A percentile compares a stretch with the other conserved stretches of the same genome.
Evolutionary conservation across 78 protist species (phyloP).

Genomic region (Chrysochromulina tobinii): DNA sequence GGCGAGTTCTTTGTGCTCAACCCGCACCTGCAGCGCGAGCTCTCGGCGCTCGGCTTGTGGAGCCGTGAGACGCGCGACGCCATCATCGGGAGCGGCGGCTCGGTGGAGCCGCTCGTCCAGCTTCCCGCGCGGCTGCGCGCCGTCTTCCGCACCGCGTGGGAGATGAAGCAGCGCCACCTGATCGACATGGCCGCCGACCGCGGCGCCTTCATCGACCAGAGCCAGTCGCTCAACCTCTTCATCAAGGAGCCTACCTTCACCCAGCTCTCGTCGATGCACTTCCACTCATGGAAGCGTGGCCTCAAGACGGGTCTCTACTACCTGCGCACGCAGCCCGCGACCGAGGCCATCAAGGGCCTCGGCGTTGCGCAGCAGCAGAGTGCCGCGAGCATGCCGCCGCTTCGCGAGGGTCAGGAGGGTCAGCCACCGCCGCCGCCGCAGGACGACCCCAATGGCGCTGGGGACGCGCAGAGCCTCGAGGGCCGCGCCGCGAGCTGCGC

Average conservation of each 20-base stretch:
- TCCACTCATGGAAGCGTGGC: constrained; percentile 95
- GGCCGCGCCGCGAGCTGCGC: no score
- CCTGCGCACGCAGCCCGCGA: constrained; percentile 90
- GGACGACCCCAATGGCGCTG: no score
- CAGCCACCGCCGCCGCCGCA: no score
- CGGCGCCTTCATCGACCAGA: constrained; percentile 94
- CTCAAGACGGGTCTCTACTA: constrained; percentile 98
- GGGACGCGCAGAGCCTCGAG: no score
- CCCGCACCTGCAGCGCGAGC: constrained; percentile 90
- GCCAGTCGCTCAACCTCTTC: constrained; percentile 72
- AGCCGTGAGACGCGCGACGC: constrained; percentile 53
- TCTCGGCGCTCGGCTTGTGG: constrained; percentile 60
- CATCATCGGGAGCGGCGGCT: constrained; percentile 86
- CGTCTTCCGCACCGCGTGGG: constrained; percentile 97
- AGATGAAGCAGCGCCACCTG: constrained; percentile 85
- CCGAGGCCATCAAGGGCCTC: constrained; percentile 94
- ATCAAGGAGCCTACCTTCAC: constrained; percentile 76
- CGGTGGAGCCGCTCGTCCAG: constrained; percentile 79
- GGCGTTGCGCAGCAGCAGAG: constrained; percentile 66
- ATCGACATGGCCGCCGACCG: constrained; percentile 99
- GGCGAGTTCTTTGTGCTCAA: constrained; percentile 97
- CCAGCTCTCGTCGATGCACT: constrained; percentile 96
- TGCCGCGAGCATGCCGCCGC: constrained; percentile 17
- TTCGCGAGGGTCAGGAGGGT: neutral
- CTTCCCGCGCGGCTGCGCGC: constrained; percentile 83